phyloP scores from a whole-genome alignment of 139 green algal species.

The Chlorella sorokiniana region DNA sequence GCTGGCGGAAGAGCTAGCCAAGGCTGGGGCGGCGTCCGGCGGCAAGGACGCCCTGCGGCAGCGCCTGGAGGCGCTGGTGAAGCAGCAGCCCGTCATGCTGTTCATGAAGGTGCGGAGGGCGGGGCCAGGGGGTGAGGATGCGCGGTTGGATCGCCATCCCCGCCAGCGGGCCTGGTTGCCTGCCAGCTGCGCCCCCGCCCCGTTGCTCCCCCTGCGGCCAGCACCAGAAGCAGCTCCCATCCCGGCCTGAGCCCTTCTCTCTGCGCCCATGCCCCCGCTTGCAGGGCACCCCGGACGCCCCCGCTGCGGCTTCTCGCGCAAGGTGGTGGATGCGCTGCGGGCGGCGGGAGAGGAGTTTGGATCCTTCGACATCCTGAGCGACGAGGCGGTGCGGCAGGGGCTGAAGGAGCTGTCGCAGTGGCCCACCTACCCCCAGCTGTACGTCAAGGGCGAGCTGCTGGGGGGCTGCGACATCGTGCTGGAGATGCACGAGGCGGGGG shows the following conservation, averaged over 20 bases:
- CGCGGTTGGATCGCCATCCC: background rate
- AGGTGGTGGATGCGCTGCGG: conserved; percentile 74
- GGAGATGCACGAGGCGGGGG: conserved; percentile 59
- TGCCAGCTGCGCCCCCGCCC: background rate
- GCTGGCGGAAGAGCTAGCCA: conserved; percentile 17
- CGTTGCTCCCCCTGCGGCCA: background rate
- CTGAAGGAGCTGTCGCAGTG: conserved; percentile 78
- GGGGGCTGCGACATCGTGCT: conserved; percentile 84
- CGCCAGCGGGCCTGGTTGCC: background rate
- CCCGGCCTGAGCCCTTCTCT: background rate
- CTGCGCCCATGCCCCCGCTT: conserved; percentile 55
- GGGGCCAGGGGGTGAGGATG: background rate
- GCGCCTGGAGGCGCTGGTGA: conserved; percentile 67
- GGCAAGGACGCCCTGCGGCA: conserved; percentile 27
- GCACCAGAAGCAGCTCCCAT: background rate
- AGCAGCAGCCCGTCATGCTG: conserved; percentile 64
- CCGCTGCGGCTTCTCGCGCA: conserved; percentile 85
- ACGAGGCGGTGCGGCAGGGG: conserved; percentile 80
- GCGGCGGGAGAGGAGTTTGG: conserved; percentile 58
- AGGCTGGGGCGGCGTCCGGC: background rate
- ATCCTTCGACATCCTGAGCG: conserved; percentile 89
- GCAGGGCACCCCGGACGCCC: conserved; percentile 81
- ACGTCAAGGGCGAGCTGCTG: conserved; percentile 80
- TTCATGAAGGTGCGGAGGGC: conserved; percentile 82
- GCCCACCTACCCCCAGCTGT: conserved; percentile 92